Base-by-base conservation (phyloP, 352 stramenopile species). In the Phytopythium sindhum region DNA sequence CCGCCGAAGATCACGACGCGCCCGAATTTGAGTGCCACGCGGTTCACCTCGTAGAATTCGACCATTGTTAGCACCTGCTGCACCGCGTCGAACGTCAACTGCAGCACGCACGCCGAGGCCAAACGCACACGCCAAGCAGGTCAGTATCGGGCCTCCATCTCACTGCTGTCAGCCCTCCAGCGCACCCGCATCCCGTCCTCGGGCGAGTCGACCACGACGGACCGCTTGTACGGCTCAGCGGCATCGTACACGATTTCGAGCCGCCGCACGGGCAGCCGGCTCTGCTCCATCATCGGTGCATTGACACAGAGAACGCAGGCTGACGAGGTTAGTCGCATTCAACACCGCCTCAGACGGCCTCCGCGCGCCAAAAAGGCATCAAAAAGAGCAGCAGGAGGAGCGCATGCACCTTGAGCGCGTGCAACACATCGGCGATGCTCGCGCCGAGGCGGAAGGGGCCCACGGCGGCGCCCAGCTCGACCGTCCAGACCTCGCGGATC, bases 1-100 rank as follows among this genome's bases (percentile, higher is more conserved):
- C 86, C 86, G 4, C 87, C 85, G 62, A 93, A 95, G 63, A 95
- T 89, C 58, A 91, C 77, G 15, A 92, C 84, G 57, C 85, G 86
- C 26, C 85, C 85, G 63, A 90, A 93, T 66, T 92, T 91, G 26
- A 95, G 68, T 29, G 85, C 73, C 23, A 95, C 77, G 24, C 72
- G 74, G 66, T 92, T 91, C 62, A 95, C 74, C 19, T 83, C 74
- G 68, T 93, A 93, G 61, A 93, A 92, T 31, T 93, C 84, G 64
- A 95, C 83, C 48, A 66, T 70, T 3, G 78, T 82, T 33, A 95
- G 76, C 48, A 85, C 72, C 58, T 95, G 87, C 24, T 74, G 75
- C 61, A 89, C 67, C 0, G 85, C 57, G 39, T 95, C 80, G 47
- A 93, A 87, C 44, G 79, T 69, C 23, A 95, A 53, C 87, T 95